Base-by-base conservation (phyloP, 2,329 filamentous ascomycete genomes). In the Xylaria sp. region DNA sequence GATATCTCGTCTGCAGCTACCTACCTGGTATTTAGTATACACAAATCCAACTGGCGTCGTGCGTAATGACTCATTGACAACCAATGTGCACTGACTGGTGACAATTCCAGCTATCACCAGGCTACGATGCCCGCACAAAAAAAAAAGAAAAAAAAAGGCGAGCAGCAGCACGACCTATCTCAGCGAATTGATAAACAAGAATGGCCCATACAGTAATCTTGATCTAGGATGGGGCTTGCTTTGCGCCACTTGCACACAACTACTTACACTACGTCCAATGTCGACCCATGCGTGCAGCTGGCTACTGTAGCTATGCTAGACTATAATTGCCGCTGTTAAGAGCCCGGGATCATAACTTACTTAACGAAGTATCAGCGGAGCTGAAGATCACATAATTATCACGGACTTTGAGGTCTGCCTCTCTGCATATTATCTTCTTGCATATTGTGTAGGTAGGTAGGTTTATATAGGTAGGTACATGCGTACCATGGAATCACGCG, bases 201-300 rank as follows among this genome's bases (percentile, higher is more conserved):
- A 50, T 50, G 9, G 20, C 20, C 46, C 4, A 10, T 50, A 50
- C 46, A 50, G 46, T 50, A 50, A 50, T 50, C 46, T 25, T 25
- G 46, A 12, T 50, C 46, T 50, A 6, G 12, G 46, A 50, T 23
- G 20, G 20, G 20, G 46, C 18, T 46, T 46, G 15, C 18, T 46
- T 18, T 18, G 6, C 39, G 41, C 41, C 41, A 46, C 41, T 46
- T 46, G n/a, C 41, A 46, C 1, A 41, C 39, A 41, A n/a, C n/a
- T n/a, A n/a, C n/a, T n/a, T n/a, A n/a, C n/a, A n/a, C 34, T 37
- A 37, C 34, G 28, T n/a, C 28, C 28, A 28, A 28, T 23, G n/a
- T 48, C n/a, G 46, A 20, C 46, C 46, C 46, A 48, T 48, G 46
- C 46, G 12, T 48, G 46, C 46, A 48, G 46, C 46, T n/a, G n/a